Percentiles rank a stretch among this genome's conserved stretches.
Conservation (phyloP, 2,329 filamentous ascomycete genomes). For the Ascocoryne sarcoides region DNA sequence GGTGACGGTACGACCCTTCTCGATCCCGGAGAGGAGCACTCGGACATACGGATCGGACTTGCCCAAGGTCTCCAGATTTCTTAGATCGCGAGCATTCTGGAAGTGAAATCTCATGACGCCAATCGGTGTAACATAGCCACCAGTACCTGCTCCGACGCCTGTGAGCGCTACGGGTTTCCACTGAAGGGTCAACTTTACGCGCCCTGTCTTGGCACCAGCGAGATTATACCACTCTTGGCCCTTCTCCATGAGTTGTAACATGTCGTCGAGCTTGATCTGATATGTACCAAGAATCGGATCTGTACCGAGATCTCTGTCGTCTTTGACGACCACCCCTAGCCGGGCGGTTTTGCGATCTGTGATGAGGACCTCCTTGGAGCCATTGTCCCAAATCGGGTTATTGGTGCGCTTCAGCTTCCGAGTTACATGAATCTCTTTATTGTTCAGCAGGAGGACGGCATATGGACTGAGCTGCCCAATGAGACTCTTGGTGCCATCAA, state of each 20-base stretch:
- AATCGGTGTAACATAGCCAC: conserved; percentile 86
- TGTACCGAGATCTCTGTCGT: conserved; percentile 75
- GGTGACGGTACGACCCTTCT: conserved; percentile 87
- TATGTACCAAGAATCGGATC: conserved; percentile 87
- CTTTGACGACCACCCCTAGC: conserved; percentile 87
- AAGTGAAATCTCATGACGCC: conserved; percentile 95
- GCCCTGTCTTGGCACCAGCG: conserved; percentile 68
- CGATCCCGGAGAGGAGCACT: conserved; percentile 79
- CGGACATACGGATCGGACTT: conserved; percentile 95
- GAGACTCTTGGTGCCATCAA: conserved; percentile 86
- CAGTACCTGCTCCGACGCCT: conserved; percentile 66
- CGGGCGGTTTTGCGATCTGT: conserved; percentile 87
- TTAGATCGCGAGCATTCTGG: conserved; percentile 69
- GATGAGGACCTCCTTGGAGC: conserved; percentile 87
- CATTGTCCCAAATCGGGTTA: conserved; percentile 92
- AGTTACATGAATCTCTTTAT: conserved; percentile 80
- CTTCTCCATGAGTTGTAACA: conserved; percentile 83
- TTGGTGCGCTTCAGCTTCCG: conserved; percentile 95
- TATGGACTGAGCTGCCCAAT: conserved; percentile 90
- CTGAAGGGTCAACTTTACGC: conserved; percentile 81
- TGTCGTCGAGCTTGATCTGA: conserved; percentile 90
- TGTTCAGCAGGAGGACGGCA: conserved; percentile 78
- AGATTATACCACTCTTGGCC: conserved; percentile 96
- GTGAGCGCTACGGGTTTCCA: conserved; percentile 93
- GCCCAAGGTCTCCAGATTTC: conserved; percentile 89